phyloP scores from a whole-genome alignment of 768 basidiomycete genomes.

The Lentinula aciculospora region DNA sequence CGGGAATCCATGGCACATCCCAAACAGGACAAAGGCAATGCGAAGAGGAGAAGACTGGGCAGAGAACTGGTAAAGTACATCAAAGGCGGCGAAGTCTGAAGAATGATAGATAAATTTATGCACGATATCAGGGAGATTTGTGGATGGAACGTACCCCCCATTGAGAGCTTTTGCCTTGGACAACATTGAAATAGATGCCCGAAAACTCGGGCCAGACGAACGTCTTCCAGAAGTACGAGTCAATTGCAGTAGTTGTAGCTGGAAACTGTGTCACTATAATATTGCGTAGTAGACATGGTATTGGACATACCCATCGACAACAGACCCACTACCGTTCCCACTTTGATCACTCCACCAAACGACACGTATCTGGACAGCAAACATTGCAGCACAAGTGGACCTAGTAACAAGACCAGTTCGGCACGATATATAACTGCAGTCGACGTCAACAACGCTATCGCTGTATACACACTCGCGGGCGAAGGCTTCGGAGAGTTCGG shows the following conservation, averaged over 20 bases:
- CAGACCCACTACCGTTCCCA: constrained; percentile 44
- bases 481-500: constrained; percentile 35
- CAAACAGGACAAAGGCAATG: constrained; percentile 55
- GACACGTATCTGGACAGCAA: constrained; percentile 36
- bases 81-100: constrained; percentile 63
- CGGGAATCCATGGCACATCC: constrained; percentile 43
- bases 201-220: constrained; percentile 84
- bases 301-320: constrained; percentile 44
- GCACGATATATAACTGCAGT: constrained; percentile 71
- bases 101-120: constrained; percentile 2
- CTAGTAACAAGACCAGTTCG: constrained; percentile 69
- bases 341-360: constrained; percentile 36
- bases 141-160: constrained; percentile 74
- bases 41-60: constrained; percentile 71
- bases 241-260: constrained; percentile 63
- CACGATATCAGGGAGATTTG: neutral
- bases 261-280: neutral
- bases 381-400: constrained; percentile 52
- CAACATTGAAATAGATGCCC: constrained; percentile 78
- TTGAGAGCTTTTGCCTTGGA: constrained; percentile 77
- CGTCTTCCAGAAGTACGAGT: constrained; percentile 82
- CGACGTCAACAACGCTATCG: constrained; percentile 60
- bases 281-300: neutral
- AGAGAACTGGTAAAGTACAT: constrained; percentile 64
- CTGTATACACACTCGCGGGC: constrained; percentile 24